These are phyloP conservation scores for Forsythia suspensa DNA, from an alignment of 257 asterid genomes.

Conservation along the genomic window DNA sequence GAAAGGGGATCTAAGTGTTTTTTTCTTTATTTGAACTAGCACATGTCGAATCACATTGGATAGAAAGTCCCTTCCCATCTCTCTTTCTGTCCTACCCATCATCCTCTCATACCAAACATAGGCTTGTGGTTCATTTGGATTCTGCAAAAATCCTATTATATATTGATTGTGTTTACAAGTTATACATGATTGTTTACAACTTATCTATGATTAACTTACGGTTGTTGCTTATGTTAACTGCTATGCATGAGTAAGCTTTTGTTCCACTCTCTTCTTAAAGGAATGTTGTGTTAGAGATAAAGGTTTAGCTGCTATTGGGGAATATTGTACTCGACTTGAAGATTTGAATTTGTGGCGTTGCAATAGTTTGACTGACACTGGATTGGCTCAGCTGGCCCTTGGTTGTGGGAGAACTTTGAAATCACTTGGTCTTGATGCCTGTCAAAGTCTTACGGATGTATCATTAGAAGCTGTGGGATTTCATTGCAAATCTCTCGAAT, in stretches of 20 bases:
- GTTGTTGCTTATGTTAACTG: background rate
- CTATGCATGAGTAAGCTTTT: conserved; percentile 15
- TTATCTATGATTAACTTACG: no score
- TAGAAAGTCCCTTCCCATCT: background rate
- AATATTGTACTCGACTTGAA: conserved; percentile 66
- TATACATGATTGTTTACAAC: no score
- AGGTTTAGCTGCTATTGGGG: conserved; percentile 81
- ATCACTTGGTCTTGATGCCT: conserved; percentile 76
- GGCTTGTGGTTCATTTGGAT: background rate
- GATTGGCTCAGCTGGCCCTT: conserved; percentile 61
- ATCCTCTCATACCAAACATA: no score
- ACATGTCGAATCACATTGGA: no score
- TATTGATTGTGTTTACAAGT: background rate
- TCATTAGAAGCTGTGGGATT: conserved; percentile 83
- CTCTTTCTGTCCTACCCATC: background rate
- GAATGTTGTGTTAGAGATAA: conserved; percentile 82
- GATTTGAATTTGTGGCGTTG: conserved; percentile 81
- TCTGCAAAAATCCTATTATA: background rate
- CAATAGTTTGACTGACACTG: conserved; percentile 77
- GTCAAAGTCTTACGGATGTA: conserved; percentile 65
- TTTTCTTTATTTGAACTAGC: no score
- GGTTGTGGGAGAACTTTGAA: conserved; percentile 71
- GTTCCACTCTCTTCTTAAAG: conserved; percentile 35
- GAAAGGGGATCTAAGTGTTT: background rate
- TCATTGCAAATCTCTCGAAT: conserved; percentile 68